Evolutionary conservation across 108 stramenopile species (phyloP), one percentile per base, ranked within the genome.

Genomic region (Conticribra guillardii): DNA sequence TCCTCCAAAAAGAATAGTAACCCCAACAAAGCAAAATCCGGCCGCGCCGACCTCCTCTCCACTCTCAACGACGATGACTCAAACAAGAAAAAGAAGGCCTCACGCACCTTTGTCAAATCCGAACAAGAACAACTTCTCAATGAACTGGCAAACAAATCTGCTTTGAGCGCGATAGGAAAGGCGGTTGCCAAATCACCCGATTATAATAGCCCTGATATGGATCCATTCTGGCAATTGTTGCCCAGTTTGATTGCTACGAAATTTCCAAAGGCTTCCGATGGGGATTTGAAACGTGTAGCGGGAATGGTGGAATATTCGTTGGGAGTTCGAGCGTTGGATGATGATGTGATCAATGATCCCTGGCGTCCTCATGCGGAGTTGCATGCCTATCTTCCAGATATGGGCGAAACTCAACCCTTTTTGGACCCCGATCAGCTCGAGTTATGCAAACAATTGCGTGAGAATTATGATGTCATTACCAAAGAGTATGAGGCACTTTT

Each of bases 301-400:
- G 87, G 89, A 11, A 83, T 90, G 73, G 82, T 93, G 8, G 64
- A 77, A 32, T 85, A 84, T 63, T 73, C 88, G 0, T 32, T 88
- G 1, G 73, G 70, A 18, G 45, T 66, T 22, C 64, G 78, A 5
- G 52, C 2, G 64, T 62, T 86, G n/a, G 69, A 84, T 44, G 73
- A 82, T 33, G 82, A 89, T 59, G 75, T 81, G 26, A 83, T 88
- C 16, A 32, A 52, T 28, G 82, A 92, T 82, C 84, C 82, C 16
- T 81, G 74, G 67, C 76, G 93, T 60, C 93, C 93, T n/a, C 81
- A 85, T 31, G 56, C 81, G 4, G 90, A 94, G 33, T 72, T 94
- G 3, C 93, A 94, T 71, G 93, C 93, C 5, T 94, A 89, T 73
- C 91, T 94, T 89, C 90, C 89, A 7, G 85, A 76, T 0, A 37